Evolutionary conservation across 2,329 filamentous ascomycete species (phyloP).

Genomic region (Alternaria solani): DNA sequence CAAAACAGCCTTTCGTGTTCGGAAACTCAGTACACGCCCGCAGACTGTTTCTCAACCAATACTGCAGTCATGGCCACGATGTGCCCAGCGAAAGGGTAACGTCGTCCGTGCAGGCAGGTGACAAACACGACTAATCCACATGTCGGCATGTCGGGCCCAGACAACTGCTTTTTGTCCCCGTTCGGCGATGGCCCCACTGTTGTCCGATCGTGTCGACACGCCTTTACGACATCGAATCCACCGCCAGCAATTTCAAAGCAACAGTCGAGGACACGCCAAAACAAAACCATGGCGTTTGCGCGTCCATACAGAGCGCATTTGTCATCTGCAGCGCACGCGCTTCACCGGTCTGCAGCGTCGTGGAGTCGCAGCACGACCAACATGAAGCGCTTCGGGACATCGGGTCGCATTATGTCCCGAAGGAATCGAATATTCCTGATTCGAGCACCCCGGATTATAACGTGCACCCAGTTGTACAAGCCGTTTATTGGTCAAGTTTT

Average conservation of each 20-base stretch:
- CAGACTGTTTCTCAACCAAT: not conserved
- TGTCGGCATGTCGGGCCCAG: slow-evolving; percentile 11
- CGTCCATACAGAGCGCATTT: not conserved
- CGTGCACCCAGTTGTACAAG: slow-evolving; percentile 19
- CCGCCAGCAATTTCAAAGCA: slow-evolving; percentile 5
- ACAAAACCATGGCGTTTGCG: not conserved
- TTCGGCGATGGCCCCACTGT: slow-evolving; percentile 17
- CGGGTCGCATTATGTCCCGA: slow-evolving; percentile 27
- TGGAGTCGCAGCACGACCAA: not conserved
- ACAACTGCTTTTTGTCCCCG: slow-evolving; percentile 4
- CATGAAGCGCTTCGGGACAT: slow-evolving; percentile 22
- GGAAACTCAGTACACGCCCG: not conserved
- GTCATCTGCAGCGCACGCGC: not conserved
- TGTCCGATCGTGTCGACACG: slow-evolving; percentile 14
- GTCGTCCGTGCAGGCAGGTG: not conserved
- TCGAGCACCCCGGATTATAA: slow-evolving; percentile 39
- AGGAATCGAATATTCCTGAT: slow-evolving; percentile 32
- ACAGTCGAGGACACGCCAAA: slow-evolving; percentile 2
- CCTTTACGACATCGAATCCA: slow-evolving; percentile 3
- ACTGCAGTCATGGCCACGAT: not conserved
- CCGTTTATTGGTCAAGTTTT: slow-evolving; percentile 34
- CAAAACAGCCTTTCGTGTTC: not conserved
- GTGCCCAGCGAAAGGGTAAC: not conserved
- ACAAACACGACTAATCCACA: slow-evolving; percentile 1
- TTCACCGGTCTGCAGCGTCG: not conserved